These are phyloP conservation scores for Mortierella sp. DNA, from an alignment of 371 early-diverging fungal genomes.

Conservation along the genomic window DNA sequence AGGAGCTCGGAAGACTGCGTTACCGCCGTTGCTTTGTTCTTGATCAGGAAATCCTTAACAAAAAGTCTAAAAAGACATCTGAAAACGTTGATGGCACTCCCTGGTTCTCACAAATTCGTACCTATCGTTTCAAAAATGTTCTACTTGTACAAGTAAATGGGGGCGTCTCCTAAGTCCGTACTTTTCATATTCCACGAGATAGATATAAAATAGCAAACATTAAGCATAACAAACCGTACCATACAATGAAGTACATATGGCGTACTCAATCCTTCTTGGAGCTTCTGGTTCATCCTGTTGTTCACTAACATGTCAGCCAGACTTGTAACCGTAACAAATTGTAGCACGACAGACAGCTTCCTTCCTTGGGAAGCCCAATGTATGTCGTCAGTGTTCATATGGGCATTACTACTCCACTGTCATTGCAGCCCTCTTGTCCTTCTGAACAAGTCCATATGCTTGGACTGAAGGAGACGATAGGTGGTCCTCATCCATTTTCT, in stretches of 20 bases:
- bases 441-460: neutral
- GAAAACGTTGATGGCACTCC: constrained; percentile 14
- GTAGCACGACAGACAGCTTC: neutral
- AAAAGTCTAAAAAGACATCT: too few species aligned
- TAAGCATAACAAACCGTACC: too few species aligned
- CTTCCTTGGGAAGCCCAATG: neutral
- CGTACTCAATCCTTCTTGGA: too few species aligned
- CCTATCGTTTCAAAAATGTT: constrained; percentile 2
- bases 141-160: constrained; percentile 12
- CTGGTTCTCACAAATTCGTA: constrained; percentile 11
- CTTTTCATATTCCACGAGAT: too few species aligned
- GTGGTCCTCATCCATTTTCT: neutral
- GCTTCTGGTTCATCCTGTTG: neutral
- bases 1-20: too few species aligned
- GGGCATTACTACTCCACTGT: neutral
- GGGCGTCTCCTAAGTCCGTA: too few species aligned
- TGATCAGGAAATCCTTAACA: too few species aligned
- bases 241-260: too few species aligned
- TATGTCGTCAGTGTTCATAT: neutral
- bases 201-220: too few species aligned
- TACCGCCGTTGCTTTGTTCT: too few species aligned
- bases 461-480: neutral
- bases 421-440: neutral
- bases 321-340: neutral
- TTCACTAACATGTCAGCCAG: neutral